phyloP scores from a whole-genome alignment of 371 early-diverging fungal species.

The Mucor piriformis region DNA sequence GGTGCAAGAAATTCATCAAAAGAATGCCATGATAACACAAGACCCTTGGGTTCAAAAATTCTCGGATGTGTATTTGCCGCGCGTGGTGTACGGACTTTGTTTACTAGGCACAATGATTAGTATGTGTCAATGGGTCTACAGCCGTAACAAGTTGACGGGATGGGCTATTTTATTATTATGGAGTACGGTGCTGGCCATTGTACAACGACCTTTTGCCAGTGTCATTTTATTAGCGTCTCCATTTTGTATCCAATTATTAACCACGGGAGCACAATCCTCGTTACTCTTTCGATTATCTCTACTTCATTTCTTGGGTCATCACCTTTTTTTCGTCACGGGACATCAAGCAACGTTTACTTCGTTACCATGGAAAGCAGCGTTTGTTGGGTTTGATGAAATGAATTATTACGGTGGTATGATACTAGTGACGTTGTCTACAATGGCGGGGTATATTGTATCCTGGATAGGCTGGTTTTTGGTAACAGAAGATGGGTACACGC shows the following conservation, averaged over 20 bases:
- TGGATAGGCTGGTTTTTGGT: constrained; percentile 40
- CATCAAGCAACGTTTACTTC: constrained; percentile 89
- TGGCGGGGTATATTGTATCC: constrained; percentile 69
- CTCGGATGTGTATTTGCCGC: constrained; percentile 39
- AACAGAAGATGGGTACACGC: neutral
- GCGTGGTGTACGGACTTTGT: constrained; percentile 26
- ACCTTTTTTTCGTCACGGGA: constrained; percentile 86
- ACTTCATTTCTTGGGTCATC: constrained; percentile 59
- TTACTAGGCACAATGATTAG: neutral
- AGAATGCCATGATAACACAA: neutral
- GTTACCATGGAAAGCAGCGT: constrained; percentile 89
- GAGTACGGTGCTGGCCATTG: constrained; percentile 35
- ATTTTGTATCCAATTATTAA: constrained; percentile 7
- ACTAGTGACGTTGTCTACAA: constrained; percentile 78
- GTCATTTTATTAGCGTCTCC: constrained; percentile 28
- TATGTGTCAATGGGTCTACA: neutral
- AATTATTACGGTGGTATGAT: constrained; percentile 71
- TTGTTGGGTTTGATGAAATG: constrained; percentile 80
- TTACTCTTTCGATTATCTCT: constrained; percentile 28
- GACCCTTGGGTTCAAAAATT: neutral
- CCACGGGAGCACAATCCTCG: neutral
- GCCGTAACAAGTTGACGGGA: neutral
- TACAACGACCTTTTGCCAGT: constrained; percentile 44
- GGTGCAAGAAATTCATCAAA: constrained; percentile 23
- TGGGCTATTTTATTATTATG: constrained; percentile 26